These are phyloP conservation scores for Ustilago hordei DNA, from an alignment of 1,284 basidiomycete genomes.

Conservation along the genomic window DNA sequence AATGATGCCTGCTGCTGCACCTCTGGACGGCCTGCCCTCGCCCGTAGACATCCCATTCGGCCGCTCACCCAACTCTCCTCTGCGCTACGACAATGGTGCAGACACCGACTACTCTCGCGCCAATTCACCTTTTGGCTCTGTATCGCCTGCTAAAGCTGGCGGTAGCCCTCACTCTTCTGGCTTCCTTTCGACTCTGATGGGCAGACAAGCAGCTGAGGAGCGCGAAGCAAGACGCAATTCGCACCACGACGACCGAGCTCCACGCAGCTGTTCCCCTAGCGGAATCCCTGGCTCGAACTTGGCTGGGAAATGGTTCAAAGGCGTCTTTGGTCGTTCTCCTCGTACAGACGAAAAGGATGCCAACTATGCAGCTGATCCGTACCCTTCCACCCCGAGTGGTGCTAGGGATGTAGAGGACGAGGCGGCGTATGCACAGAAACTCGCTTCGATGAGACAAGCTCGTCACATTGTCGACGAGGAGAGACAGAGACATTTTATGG, in stretches of 20 bases:
- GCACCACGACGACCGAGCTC: conserved; percentile 11
- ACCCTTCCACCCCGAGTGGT: not conserved
- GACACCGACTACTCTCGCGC: conserved; percentile 48
- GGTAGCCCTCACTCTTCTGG: conserved; percentile 39
- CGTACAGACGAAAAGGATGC: conserved; percentile 39
- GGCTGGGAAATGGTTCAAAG: conserved; percentile 57
- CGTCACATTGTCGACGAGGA: conserved; percentile 64
- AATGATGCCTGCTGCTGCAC: conserved; percentile 21
- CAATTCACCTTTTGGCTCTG: conserved; percentile 52
- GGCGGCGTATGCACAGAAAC: conserved; percentile 53
- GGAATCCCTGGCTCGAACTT: conserved; percentile 27
- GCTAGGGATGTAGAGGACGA: conserved; percentile 53
- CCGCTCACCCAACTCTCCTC: conserved; percentile 30
- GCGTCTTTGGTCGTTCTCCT: conserved; percentile 56
- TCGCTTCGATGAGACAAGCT: conserved; percentile 58
- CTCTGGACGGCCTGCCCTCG: conserved; percentile 49
- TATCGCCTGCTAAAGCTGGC: conserved; percentile 32
- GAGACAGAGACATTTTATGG: conserved; percentile 42
- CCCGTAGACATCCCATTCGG: conserved; percentile 52
- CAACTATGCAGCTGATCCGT: conserved; percentile 17
- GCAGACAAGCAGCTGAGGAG: conserved; percentile 12
- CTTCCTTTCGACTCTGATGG: conserved; percentile 36
- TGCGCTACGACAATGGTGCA: conserved; percentile 20
- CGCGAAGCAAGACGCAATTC: conserved; percentile 12
- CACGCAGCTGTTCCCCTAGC: conserved; percentile 28